Evolutionary conservation across 208 protist genomes (phyloP).

Genomic region (Herpetomonas samuelpessoai): DNA sequence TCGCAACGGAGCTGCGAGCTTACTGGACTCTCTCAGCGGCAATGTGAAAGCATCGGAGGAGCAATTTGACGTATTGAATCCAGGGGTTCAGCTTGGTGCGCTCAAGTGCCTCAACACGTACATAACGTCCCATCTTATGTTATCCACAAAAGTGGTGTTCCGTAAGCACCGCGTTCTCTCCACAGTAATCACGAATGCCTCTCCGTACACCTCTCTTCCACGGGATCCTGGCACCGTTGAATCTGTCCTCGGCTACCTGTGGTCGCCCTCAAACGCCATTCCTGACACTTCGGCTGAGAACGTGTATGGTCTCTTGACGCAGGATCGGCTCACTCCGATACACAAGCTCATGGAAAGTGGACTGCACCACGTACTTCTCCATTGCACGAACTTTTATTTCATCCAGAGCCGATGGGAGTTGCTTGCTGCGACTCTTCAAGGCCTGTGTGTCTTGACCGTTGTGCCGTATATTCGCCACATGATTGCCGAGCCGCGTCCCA

Average conservation of each 20-base stretch:
- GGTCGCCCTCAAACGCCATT: constrained; percentile 35
- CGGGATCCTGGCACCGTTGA: constrained; percentile 67
- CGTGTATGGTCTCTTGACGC: constrained; percentile 71
- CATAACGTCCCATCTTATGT: constrained; percentile 76
- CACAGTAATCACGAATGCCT: constrained; percentile 60
- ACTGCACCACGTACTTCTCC: constrained; percentile 65
- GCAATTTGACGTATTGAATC: constrained; percentile 64
- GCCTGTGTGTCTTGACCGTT: constrained; percentile 68
- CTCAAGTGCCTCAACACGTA: constrained; percentile 81
- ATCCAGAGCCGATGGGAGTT: constrained; percentile 77
- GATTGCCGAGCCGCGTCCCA: constrained; percentile 54
- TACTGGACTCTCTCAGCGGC: constrained; percentile 44
- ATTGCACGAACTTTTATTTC: constrained; percentile 77
- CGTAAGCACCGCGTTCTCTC: constrained; percentile 75
- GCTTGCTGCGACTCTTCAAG: constrained; percentile 66
- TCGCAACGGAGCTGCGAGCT: constrained; percentile 42
- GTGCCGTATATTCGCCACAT: constrained; percentile 68
- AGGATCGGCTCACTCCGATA: constrained; percentile 52
- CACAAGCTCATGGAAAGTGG: constrained; percentile 59
- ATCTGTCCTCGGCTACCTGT: constrained; percentile 65
- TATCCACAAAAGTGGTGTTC: constrained; percentile 81
- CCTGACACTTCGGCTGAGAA: constrained; percentile 71
- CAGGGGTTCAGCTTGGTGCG: constrained; percentile 43
- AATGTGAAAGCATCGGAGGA: constrained; percentile 65
- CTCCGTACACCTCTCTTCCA: constrained; percentile 58